Evolutionary conservation across 1,284 basidiomycete genomes (phyloP).

Genomic region (Golubevia sp.): DNA sequence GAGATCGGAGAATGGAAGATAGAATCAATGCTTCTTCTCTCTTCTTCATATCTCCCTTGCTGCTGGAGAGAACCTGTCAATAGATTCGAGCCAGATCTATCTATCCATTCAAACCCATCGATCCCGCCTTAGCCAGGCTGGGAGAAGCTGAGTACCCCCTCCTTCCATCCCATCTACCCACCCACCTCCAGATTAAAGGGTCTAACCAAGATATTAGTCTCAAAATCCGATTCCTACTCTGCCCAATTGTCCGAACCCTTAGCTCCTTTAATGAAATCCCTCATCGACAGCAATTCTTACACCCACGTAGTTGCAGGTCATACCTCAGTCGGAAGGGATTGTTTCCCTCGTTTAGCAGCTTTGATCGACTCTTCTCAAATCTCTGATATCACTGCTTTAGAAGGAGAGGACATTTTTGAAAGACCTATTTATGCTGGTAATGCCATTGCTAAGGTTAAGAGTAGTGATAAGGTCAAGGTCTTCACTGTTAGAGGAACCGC

Average conservation of each 20-base stretch:
- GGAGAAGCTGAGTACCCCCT: slow-evolving; percentile 3
- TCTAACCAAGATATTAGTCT: slow-evolving; percentile 63
- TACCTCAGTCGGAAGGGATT: slow-evolving; percentile 74
- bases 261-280: slow-evolving; percentile 65
- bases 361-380: slow-evolving; percentile 73
- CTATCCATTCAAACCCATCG: neutral
- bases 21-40: too few species aligned
- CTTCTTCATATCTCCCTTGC: too few species aligned
- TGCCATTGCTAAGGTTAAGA: slow-evolving; percentile 89
- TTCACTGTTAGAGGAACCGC: slow-evolving; percentile 96
- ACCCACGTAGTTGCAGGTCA: slow-evolving; percentile 88
- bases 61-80: neutral
- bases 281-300: slow-evolving; percentile 65
- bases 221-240: slow-evolving; percentile 65
- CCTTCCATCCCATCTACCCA: neutral
- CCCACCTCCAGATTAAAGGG: slow-evolving; percentile 64
- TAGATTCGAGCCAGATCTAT: too few species aligned
- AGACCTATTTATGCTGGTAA: slow-evolving; percentile 98
- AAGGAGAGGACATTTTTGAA: slow-evolving; percentile 78
- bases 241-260: slow-evolving; percentile 61
- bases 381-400: slow-evolving; percentile 89
- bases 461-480: slow-evolving; percentile 81
- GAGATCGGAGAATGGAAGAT: too few species aligned
- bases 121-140: neutral
- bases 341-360: slow-evolving; percentile 85